Percentiles rank a stretch among this genome's conserved stretches.
Evolutionary conservation across 306 rosid species (phyloP).

Genomic region (Castanea mollissima): DNA sequence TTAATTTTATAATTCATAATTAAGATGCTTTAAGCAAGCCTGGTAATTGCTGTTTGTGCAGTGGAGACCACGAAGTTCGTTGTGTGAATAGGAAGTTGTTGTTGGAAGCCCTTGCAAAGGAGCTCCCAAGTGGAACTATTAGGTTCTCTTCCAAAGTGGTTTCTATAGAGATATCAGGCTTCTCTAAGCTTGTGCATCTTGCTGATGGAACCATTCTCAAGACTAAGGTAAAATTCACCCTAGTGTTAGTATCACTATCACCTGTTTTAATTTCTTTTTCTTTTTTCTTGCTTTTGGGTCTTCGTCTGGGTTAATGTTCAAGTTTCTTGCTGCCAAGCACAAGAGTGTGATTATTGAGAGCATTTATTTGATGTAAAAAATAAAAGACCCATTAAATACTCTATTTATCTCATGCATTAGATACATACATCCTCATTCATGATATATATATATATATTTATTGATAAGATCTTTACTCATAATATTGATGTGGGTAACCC

Average conservation of each 20-base stretch:
- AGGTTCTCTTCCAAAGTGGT: constrained; percentile 71
- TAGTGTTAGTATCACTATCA: not conserved
- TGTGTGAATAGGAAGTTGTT: constrained; percentile 48
- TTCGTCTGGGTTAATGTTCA: too few relatives aligned
- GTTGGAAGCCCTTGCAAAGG: constrained; percentile 61
- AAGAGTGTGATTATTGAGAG: too few relatives aligned
- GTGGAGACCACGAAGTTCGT: constrained; percentile 47
- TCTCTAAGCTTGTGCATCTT: constrained; percentile 61
- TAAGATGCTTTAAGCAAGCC: not conserved
- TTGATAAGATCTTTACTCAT: too few relatives aligned
- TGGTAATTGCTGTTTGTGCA: not conserved
- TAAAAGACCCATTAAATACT: too few relatives aligned
- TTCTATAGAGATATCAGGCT: constrained; percentile 59
- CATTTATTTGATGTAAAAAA: too few relatives aligned
- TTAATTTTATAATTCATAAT: not conserved
- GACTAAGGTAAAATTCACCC: constrained; percentile 43
- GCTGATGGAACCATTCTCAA: constrained; percentile 55
- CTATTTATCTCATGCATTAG: too few relatives aligned
- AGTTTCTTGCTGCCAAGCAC: too few relatives aligned
- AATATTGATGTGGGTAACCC: too few relatives aligned
- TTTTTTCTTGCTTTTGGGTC: too few relatives aligned
- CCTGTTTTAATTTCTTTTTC: too few relatives aligned
- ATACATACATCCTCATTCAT: too few relatives aligned
- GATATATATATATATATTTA: too few relatives aligned
- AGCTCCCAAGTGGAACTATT: constrained; percentile 68